Evolutionary conservation across 495 filamentous ascomycete genomes (phyloP).

Genomic region (Podospora tetraspora): DNA sequence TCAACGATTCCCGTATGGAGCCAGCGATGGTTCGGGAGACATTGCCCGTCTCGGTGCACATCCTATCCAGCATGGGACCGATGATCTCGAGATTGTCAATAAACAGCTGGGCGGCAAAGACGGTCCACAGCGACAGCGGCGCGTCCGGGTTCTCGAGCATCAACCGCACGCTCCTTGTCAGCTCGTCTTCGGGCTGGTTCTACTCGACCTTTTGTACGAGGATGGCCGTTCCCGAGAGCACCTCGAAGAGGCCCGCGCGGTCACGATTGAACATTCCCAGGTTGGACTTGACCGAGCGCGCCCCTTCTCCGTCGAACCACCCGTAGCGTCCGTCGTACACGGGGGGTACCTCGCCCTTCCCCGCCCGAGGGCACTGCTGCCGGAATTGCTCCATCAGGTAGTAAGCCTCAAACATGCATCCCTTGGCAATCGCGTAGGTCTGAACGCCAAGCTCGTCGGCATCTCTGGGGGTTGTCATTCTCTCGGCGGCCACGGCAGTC

Average conservation of each 20-base stretch:
- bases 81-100: conserved; percentile 2
- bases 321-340: background rate
- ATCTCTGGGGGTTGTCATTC: background rate
- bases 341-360: background rate
- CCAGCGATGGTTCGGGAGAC: too few species aligned
- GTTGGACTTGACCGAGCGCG: background rate
- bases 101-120: conserved; percentile 2
- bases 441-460: background rate
- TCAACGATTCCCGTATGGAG: too few species aligned
- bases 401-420: background rate
- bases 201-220: conserved; percentile 1
- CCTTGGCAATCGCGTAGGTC: background rate
- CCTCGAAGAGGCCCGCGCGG: background rate
- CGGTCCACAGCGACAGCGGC: background rate
- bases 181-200: conserved; percentile 6
- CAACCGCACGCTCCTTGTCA: conserved; percentile 2
- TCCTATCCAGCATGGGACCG: too few species aligned
- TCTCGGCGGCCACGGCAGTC: background rate
- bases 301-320: background rate
- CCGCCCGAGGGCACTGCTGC: background rate
- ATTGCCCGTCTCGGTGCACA: too few species aligned
- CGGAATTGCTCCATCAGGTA: background rate
- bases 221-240: background rate
- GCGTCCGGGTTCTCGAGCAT: background rate
- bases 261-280: background rate